Evolutionary conservation across 2,329 filamentous ascomycete species (phyloP).

Genomic region (Ambrosiella cleistominuta): DNA sequence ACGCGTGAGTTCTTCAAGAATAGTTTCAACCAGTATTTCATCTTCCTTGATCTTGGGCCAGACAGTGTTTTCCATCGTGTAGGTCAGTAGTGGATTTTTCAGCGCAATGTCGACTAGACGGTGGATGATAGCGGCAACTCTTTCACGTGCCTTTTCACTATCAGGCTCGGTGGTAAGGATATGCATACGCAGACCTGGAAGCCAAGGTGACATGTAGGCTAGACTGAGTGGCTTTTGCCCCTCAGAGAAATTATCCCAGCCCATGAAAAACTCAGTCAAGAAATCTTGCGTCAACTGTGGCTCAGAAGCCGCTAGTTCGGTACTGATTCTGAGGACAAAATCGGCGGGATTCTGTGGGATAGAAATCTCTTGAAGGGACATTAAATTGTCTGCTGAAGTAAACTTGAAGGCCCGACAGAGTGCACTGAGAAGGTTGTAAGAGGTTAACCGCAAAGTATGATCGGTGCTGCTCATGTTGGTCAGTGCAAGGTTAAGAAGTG

Average conservation of each 20-base stretch:
- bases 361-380: conserved; percentile 45
- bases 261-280: conserved; percentile 55
- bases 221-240: conserved; percentile 50
- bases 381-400: conserved; percentile 39
- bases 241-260: conserved; percentile 52
- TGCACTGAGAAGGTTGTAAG: conserved; percentile 50
- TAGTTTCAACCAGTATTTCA: conserved; percentile 47
- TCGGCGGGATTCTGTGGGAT: conserved; percentile 45
- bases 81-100: conserved; percentile 39
- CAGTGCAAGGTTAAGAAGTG: conserved; percentile 47
- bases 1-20: conserved; percentile 50
- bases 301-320: conserved; percentile 42
- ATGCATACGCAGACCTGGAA: conserved; percentile 41
- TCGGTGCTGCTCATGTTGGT: conserved; percentile 49
- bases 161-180: conserved; percentile 42
- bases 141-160: conserved; percentile 48
- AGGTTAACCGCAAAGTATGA: conserved; percentile 40
- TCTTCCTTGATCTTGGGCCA: conserved; percentile 49
- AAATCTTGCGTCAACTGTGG: conserved; percentile 53
- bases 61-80: conserved; percentile 45
- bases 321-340: conserved; percentile 50
- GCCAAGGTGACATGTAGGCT: conserved; percentile 54
- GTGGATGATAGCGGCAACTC: conserved; percentile 43
- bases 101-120: conserved; percentile 50
- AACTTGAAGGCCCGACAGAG: conserved; percentile 53